These are phyloP conservation scores for Chenopodium album DNA, from an alignment of 148 eudicot species.

Conservation along the genomic window DNA sequence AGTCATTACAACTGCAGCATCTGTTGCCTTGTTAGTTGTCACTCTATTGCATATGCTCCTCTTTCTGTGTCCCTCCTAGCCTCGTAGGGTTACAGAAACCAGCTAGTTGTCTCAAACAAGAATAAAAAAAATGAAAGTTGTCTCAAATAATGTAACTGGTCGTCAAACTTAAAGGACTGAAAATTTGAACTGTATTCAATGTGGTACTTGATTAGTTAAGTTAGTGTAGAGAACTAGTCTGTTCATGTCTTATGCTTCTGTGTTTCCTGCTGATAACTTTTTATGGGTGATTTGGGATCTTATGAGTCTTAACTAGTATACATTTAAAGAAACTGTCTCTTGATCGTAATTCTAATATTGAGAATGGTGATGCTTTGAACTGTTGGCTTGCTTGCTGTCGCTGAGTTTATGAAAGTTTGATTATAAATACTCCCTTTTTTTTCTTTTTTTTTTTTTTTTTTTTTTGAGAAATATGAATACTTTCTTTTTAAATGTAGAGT, in stretches of 20 bases:
- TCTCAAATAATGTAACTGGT: not conserved
- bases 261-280: not conserved
- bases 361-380: not conserved
- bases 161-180: not conserved
- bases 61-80: not conserved
- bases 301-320: not conserved
- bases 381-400: not conserved
- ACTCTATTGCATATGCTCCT: not conserved
- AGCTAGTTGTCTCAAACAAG: not conserved
- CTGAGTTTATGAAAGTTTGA: not conserved
- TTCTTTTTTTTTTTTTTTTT: too few species aligned
- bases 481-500: not conserved
- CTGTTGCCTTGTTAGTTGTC: not conserved
- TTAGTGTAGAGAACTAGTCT: not conserved
- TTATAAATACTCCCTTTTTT: not conserved
- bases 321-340: not conserved
- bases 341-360: not conserved
- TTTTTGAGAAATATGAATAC: not conserved
- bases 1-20: slow-evolving; percentile 23
- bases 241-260: not conserved
- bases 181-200: not conserved
- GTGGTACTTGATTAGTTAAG: not conserved
- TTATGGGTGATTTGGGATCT: not conserved
- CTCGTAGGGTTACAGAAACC: not conserved
- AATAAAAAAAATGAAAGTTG: not conserved